These are phyloP conservation scores for Plasmodium relictum DNA, from an alignment of 169 alveolate genomes.

Conservation along the genomic window DNA sequence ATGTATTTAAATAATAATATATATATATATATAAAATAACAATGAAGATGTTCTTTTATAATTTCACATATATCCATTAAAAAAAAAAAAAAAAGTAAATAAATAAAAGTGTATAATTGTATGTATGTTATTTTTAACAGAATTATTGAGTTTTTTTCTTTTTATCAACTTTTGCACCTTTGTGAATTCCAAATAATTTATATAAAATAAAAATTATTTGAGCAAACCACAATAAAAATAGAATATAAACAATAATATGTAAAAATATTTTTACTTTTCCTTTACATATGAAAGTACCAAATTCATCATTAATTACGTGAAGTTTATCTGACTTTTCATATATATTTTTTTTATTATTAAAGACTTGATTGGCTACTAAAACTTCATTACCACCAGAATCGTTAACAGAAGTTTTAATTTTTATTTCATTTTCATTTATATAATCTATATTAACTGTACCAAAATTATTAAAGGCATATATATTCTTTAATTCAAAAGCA, in stretches of 20 bases:
- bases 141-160: constrained; percentile 23
- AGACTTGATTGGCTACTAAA: constrained; percentile 51
- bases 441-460: constrained; percentile 48
- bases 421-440: constrained; percentile 38
- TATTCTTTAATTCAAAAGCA: constrained; percentile 42
- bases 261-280: constrained; percentile 18
- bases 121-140: not conserved
- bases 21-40: not conserved
- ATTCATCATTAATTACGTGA: constrained; percentile 62
- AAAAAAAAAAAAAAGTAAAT: constrained; percentile 2
- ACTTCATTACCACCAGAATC: constrained; percentile 60
- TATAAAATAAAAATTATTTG: constrained; percentile 19
- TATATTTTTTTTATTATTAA: constrained; percentile 55
- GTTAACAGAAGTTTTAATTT: constrained; percentile 30
- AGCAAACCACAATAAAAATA: constrained; percentile 36
- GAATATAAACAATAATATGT: constrained; percentile 29
- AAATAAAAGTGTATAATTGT: not conserved
- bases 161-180: constrained; percentile 20
- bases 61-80: not conserved
- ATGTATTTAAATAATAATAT: not conserved
- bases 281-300: constrained; percentile 53
- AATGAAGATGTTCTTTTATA: not conserved
- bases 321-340: constrained; percentile 37
- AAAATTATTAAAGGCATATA: constrained; percentile 53
- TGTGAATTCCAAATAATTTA: constrained; percentile 12